Evolutionary conservation across 495 filamentous ascomycete species (phyloP).

Genomic region (Penicillium atrosanguineum): DNA sequence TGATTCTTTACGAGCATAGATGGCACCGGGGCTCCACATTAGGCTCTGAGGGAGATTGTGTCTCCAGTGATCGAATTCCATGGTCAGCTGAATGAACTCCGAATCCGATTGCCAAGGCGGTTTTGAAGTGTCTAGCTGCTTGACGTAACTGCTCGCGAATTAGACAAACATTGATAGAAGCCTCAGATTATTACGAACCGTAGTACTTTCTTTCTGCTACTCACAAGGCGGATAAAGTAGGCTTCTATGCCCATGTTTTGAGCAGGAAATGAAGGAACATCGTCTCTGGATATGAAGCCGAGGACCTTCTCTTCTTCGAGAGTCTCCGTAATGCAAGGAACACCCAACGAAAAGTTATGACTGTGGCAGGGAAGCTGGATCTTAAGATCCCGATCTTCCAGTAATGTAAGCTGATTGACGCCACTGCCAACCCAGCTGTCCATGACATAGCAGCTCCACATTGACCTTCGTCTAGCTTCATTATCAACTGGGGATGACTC

Average conservation of each 20-base stretch:
- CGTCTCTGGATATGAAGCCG: conserved; percentile 4
- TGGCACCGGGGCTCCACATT: conserved; percentile 9
- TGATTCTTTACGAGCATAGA: conserved; percentile 19
- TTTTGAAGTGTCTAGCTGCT: conserved; percentile 12
- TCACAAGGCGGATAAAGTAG: conserved; percentile 20
- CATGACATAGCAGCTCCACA: conserved; percentile 31
- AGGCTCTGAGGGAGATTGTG: conserved; percentile 10
- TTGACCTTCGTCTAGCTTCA: conserved; percentile 21
- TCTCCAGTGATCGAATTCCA: conserved; percentile 15
- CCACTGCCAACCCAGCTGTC: conserved; percentile 27
- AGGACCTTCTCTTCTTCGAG: conserved; percentile 11
- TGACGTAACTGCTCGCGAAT: conserved; percentile 11
- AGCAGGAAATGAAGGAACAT: conserved; percentile 3
- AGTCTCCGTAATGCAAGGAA: conserved; percentile 15
- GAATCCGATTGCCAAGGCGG: conserved; percentile 16
- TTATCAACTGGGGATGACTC: conserved; percentile 9
- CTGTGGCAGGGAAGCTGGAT: conserved; percentile 26
- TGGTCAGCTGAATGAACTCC: conserved; percentile 9
- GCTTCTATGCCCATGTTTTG: conserved; percentile 22
- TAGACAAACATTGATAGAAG: background rate
- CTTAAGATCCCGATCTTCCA: conserved; percentile 22
- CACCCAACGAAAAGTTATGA: conserved; percentile 15
- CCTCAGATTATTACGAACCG: conserved; percentile 4
- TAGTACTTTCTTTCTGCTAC: conserved; percentile 15
- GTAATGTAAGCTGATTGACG: conserved; percentile 21